Percentiles rank a stretch among this genome's conserved stretches.
These are phyloP conservation scores for Globisporangium irregulare DNA, from an alignment of 352 stramenopile species.

Conservation along the genomic window DNA sequence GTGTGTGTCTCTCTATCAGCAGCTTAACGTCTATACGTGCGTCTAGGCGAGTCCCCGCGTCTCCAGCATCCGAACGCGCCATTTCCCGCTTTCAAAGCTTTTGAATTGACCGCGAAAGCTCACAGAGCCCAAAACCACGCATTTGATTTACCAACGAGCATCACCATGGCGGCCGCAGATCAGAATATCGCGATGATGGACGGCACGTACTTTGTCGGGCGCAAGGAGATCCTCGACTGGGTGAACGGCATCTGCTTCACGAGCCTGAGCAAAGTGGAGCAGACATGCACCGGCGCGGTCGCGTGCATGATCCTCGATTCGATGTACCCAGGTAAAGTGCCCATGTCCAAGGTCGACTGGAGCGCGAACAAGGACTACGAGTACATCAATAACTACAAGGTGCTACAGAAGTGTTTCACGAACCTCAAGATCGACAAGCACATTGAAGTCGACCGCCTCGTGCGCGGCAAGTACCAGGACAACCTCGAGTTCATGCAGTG, in stretches of 20 bases:
- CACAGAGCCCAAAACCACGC: not conserved
- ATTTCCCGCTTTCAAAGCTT: not conserved
- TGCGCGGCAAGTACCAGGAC: slow-evolving; percentile 99
- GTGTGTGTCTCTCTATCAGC: not conserved
- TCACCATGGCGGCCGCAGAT: slow-evolving; percentile 68
- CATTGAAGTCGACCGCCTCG: slow-evolving; percentile 98
- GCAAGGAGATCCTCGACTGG: slow-evolving; percentile 98
- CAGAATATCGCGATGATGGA: slow-evolving; percentile 96
- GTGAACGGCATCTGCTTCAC: slow-evolving; percentile 96
- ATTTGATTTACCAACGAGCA: not conserved
- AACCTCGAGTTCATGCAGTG: slow-evolving; percentile 99
- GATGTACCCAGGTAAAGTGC: slow-evolving; percentile 93
- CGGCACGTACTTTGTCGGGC: slow-evolving; percentile 95
- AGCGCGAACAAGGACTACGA: slow-evolving; percentile 96
- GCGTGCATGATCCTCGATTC: slow-evolving; percentile 97
- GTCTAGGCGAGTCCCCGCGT: not conserved
- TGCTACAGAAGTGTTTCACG: slow-evolving; percentile 97
- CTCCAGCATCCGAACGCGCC: not conserved
- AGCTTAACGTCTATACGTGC: not conserved
- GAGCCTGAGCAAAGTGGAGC: slow-evolving; percentile 96
- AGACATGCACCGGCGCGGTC: slow-evolving; percentile 95
- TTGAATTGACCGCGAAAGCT: not conserved
- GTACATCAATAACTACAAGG: slow-evolving; percentile 99
- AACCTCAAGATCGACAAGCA: slow-evolving; percentile 95
- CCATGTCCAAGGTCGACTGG: slow-evolving; percentile 98